A percentile compares a stretch with the other conserved stretches of the same genome.
Conservation (phyloP, 1,139 yeast genomes). For the Geotrichum bryndzae region DNA sequence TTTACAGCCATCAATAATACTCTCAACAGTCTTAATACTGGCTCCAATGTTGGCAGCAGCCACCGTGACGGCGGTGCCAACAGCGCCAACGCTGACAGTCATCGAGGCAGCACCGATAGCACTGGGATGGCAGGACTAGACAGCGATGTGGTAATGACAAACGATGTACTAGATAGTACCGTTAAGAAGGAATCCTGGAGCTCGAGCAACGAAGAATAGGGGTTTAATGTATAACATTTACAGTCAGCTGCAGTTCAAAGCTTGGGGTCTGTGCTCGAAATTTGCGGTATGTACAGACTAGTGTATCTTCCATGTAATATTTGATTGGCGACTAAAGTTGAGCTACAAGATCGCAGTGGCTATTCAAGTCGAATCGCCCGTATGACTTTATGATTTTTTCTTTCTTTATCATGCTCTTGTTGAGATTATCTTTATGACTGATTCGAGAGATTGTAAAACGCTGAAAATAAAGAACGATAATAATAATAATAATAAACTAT, state of each 20-base stretch:
- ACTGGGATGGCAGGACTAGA: background rate
- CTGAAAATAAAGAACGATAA: no score
- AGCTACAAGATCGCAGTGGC: no score
- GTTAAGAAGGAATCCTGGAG: background rate
- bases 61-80: background rate
- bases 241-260: background rate
- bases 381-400: no score
- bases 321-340: no score
- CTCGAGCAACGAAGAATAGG: background rate
- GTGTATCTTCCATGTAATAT: no score
- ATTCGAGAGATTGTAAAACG: no score
- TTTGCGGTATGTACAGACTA: no score
- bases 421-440: no score
- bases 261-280: background rate
- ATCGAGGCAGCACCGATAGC: background rate
- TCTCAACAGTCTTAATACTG: background rate
- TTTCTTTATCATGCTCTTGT: no score
- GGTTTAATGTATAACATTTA: no score
- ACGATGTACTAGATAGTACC: background rate
- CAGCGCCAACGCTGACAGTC: background rate
- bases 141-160: background rate
- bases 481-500: no score
- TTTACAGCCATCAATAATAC: background rate
- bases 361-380: no score
- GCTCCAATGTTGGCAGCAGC: background rate